Evolutionary conservation across 2,329 filamentous ascomycete genomes (phyloP).

Genomic region (Aspergillus latus): DNA sequence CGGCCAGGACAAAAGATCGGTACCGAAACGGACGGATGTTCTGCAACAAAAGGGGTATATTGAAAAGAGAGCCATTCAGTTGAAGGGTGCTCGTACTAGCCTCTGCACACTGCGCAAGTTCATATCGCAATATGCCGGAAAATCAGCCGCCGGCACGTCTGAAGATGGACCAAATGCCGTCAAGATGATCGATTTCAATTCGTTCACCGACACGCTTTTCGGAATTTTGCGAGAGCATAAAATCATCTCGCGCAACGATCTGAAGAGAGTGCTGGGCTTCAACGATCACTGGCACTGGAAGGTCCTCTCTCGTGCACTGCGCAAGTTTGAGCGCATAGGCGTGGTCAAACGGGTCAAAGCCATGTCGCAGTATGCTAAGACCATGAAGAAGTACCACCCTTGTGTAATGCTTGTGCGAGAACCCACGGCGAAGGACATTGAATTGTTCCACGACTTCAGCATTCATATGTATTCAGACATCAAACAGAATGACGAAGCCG

Average conservation of each 20-base stretch:
- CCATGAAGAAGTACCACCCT: slow-evolving; percentile 37
- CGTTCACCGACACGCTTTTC: slow-evolving; percentile 52
- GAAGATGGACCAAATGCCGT: slow-evolving; percentile 18
- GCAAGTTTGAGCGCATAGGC: slow-evolving; percentile 48
- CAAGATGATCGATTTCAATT: slow-evolving; percentile 49
- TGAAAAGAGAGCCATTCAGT: slow-evolving; percentile 53
- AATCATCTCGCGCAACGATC: slow-evolving; percentile 54
- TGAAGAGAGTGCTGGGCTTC: slow-evolving; percentile 51
- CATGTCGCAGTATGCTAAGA: slow-evolving; percentile 41
- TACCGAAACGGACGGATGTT: slow-evolving; percentile 60
- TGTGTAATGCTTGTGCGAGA: slow-evolving; percentile 47
- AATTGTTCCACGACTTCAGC: slow-evolving; percentile 42
- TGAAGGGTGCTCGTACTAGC: slow-evolving; percentile 55
- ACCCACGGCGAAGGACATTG: slow-evolving; percentile 40
- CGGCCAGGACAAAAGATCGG: slow-evolving; percentile 65
- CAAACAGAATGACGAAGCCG: slow-evolving; percentile 30
- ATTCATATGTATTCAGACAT: slow-evolving; percentile 28
- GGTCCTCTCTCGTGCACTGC: slow-evolving; percentile 44
- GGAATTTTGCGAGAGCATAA: slow-evolving; percentile 49
- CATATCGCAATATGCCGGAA: slow-evolving; percentile 23
- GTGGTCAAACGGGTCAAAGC: slow-evolving; percentile 47
- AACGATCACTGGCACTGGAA: slow-evolving; percentile 40
- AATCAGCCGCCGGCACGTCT: slow-evolving; percentile 17
- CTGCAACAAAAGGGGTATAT: slow-evolving; percentile 62
- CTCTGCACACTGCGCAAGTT: slow-evolving; percentile 57